Evolutionary conservation across 495 filamentous ascomycete species (phyloP).

Genomic region (Tuber borchii): DNA sequence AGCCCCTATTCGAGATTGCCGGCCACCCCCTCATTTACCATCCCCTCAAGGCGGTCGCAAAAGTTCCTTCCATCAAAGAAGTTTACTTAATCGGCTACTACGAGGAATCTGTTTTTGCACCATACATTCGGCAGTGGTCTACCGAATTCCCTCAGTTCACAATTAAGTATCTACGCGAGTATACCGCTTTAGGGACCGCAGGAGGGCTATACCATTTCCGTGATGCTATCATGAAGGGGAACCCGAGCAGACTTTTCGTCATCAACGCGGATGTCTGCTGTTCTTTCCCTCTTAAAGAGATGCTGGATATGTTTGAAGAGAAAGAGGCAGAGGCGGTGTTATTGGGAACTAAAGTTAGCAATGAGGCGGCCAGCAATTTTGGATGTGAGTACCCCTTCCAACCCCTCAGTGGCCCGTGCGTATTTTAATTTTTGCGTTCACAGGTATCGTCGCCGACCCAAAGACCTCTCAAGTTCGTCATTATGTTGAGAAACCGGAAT

Average conservation of each 20-base stretch:
- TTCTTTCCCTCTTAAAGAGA: constrained; percentile 92
- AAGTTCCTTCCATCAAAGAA: constrained; percentile 87
- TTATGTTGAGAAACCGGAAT: constrained; percentile 99
- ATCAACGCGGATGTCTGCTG: constrained; percentile 99
- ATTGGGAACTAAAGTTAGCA: constrained; percentile 82
- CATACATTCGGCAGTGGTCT: constrained; percentile 88
- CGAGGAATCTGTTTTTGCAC: constrained; percentile 90
- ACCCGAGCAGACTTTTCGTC: constrained; percentile 90
- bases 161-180: constrained; percentile 95
- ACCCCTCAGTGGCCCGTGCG: not conserved
- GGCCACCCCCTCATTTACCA: constrained; percentile 98
- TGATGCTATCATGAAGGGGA: constrained; percentile 95
- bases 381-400: constrained; percentile 54
- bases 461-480: constrained; percentile 94
- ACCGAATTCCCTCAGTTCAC: constrained; percentile 81
- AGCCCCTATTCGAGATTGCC: constrained; percentile 98
- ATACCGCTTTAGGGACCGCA: constrained; percentile 90
- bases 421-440: not conserved
- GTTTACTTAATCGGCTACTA: constrained; percentile 98
- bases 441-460: constrained; percentile 78
- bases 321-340: constrained; percentile 97
- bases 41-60: constrained; percentile 84
- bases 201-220: constrained; percentile 99
- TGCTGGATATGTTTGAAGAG: constrained; percentile 67
- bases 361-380: constrained; percentile 91